phyloP scores from a whole-genome alignment of 2,329 filamentous ascomycete genomes.

The Ascochyta rabiei region DNA sequence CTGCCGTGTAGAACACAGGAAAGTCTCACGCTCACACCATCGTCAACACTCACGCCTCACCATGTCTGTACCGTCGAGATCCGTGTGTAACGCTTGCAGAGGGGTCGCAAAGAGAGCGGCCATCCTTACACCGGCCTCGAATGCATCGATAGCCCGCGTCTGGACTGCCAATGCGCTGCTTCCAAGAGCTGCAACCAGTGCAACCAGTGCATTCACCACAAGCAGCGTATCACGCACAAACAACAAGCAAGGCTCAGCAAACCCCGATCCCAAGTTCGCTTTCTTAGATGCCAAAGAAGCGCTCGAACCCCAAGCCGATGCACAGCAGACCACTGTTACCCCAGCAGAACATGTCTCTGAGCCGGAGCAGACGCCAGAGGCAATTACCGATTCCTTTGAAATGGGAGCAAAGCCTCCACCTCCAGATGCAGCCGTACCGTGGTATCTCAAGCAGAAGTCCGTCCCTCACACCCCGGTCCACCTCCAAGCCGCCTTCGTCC shows the following conservation, averaged over 20 bases:
- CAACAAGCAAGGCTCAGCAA: slow-evolving; percentile 20
- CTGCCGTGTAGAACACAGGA: slow-evolving; percentile 8
- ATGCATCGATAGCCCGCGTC: slow-evolving; percentile 15
- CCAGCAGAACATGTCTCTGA: neutral
- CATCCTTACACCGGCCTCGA: neutral
- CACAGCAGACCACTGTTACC: neutral
- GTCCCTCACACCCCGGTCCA: slow-evolving; percentile 45
- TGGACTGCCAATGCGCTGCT: neutral
- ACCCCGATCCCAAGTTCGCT: slow-evolving; percentile 20
- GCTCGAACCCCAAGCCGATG: neutral
- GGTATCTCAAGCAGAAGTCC: slow-evolving; percentile 75
- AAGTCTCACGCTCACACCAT: slow-evolving; percentile 12
- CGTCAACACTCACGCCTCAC: slow-evolving; percentile 18
- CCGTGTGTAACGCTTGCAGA: slow-evolving; percentile 35
- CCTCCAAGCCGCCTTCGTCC: slow-evolving; percentile 61
- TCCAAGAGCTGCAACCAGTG: slow-evolving; percentile 17
- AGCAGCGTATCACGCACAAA: slow-evolving; percentile 18
- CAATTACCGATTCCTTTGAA: slow-evolving; percentile 9
- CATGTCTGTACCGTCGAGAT: slow-evolving; percentile 27
- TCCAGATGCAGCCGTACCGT: slow-evolving; percentile 61
- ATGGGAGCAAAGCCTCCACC: slow-evolving; percentile 6
- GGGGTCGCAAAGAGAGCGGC: slow-evolving; percentile 12
- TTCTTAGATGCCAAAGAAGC: slow-evolving; percentile 16
- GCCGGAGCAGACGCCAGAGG: neutral
- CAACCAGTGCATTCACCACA: slow-evolving; percentile 32